Evolutionary conservation across 139 green algal genomes (phyloP), one percentile per base, ranked within the genome.

Genomic region (Tetraselmis chui): DNA sequence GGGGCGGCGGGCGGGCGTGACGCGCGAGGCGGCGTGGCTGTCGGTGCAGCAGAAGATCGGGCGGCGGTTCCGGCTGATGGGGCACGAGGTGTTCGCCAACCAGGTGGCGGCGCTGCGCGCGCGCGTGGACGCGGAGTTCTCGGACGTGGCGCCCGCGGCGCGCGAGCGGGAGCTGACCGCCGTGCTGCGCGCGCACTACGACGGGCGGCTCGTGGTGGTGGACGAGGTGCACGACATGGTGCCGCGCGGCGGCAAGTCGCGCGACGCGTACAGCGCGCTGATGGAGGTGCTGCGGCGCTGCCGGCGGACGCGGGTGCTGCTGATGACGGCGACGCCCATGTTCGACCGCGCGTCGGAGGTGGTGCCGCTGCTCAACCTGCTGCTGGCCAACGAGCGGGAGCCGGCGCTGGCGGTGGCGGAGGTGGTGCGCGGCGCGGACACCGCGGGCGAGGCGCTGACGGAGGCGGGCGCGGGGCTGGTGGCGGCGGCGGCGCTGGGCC

Each of bases 301-400:
- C 74, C 1, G 32, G n/a, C 29, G 79, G 58, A n/a, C 76, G 0
- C 59, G 67, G 1, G 59, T 85, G 23, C 1, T 85, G 27, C 82
- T 85, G 28, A 45, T 85, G 31, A 85, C 76, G 28, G 82, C 82
- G 77, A 85, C 82, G 77, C 82, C 82, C 11, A 82, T 85, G 82
- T 85, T 85, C 82, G 82, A 85, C 77, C 26, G 32, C 26, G 77
- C 59, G 1, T 29, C 23, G 24, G 82, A 85, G 27, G 23, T 85
- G 11, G 1, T 85, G 2, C 18, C 32, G 77, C 77, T 85, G 5
- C 1, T 85, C 22, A 82, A 85, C 59, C 58, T 85, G 22, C n/a
- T 85, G n/a, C 77, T 26, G 2, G 2, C 32, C 2, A 85, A 85
- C 59, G 82, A 85, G 30, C 59, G 31, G 23, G 24, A 29, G 0